Base-by-base conservation (phyloP, 148 eudicot genomes). In the Suaeda aralocaspica region DNA sequence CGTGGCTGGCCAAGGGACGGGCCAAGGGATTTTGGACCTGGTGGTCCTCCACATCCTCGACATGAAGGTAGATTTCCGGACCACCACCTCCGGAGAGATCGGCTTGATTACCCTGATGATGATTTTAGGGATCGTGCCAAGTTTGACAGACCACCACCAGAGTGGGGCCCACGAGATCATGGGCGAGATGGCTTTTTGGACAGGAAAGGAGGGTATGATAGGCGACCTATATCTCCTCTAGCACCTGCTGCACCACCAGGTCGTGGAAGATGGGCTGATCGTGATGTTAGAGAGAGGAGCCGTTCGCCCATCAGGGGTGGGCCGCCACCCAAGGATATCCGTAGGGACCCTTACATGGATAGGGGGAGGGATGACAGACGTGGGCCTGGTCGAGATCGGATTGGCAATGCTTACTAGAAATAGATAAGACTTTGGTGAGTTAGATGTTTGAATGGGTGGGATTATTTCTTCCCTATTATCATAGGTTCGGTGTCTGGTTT, bases 351-450 rank as follows among this genome's bases (percentile, higher is more conserved):
- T 9, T 89, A 81, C 71, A 59, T 78, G 73, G 92, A 80, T n/a
- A 75, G 91, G 63, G 90, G 85, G 11, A 85, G 96, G 57, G 91
- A 89, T 66, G 92, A 86, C 44, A 84, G 91, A 66, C 89, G 85
- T 31, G 85, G 86, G 22, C 72, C 69, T 16, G 87, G 90, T 36
- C 81, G 91, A 59, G 88, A 72, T 25, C 68, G 89, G 52, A 74
- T 80, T 18, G 79, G 83, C 31, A 80, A 80, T 69, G 76, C 76
- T 34, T 89, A 77, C 72, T 84, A 87, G 83, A 21, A 33, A 18
- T 15, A 24, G 41, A 64, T 24, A 1, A 3, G 64, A 45, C 18
- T 6, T 6, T 13, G n/a, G 58, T 28, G 13, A 25, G 69, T 34
- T 58, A 41, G 65, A 58, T 57, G 14, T 48, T 21, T 69, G 25